A percentile compares a stretch with the other conserved stretches of the same genome.
phyloP scores from a whole-genome alignment of 257 asterid genomes.

The Przewalskia tangutica region DNA sequence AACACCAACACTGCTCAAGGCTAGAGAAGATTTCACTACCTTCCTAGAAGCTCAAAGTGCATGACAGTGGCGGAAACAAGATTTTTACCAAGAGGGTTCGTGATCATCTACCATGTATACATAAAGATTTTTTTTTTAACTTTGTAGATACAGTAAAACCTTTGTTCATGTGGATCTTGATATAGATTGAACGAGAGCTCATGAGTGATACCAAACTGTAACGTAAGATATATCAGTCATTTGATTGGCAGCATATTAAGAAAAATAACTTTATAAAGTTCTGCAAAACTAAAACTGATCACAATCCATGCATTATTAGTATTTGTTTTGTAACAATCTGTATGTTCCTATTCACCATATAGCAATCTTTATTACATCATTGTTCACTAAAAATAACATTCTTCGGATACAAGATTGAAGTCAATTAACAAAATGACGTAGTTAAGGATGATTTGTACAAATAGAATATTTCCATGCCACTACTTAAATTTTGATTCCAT shows the following conservation, averaged over 20 bases:
- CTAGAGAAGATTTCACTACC: constrained; percentile 52
- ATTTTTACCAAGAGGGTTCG: not conserved
- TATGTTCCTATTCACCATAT: not conserved
- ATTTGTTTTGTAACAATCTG: not conserved
- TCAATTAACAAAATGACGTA: not conserved
- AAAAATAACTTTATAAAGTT: too few relatives aligned
- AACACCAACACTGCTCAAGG: constrained; percentile 40
- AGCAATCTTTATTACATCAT: not conserved
- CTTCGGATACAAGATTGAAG: not conserved
- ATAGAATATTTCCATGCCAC: not conserved
- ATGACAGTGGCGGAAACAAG: not conserved
- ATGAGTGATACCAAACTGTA: not conserved
- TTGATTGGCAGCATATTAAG: not conserved
- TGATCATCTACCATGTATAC: not conserved
- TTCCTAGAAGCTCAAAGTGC: constrained; percentile 67
- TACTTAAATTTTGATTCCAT: not conserved
- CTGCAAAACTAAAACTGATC: too few relatives aligned
- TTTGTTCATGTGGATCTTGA: not conserved
- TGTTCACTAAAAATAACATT: not conserved
- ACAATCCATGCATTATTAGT: too few relatives aligned
- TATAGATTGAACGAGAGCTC: not conserved
- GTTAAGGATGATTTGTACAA: not conserved
- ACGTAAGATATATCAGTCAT: not conserved
- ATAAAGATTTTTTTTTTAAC: not conserved
- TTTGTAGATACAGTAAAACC: not conserved